Base-by-base conservation (phyloP, 1,284 basidiomycete genomes). In the Ustilago nuda region DNA sequence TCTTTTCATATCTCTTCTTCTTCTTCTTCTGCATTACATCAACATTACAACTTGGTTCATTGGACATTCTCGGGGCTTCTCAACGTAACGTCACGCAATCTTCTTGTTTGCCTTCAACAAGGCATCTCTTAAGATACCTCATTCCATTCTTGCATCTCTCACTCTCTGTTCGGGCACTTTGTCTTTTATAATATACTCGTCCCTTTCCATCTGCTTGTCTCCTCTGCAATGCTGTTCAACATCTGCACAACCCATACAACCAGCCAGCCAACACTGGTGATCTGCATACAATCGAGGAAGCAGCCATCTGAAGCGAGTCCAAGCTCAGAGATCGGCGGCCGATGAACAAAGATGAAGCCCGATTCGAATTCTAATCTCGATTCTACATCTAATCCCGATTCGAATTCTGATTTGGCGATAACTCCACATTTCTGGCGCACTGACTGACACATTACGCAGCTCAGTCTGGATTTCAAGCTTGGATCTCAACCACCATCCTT, bases 61-160 rank as follows among this genome's bases (percentile, higher is more conserved):
- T 50, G 69, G 70, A 76, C 69, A 76, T 56, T 72, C 60, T 52
- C 61, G 65, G 73, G 61, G 65, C 68, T 52, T 63, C 60, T 72
- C 66, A 68, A 68, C 64, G 69, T 56, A 76, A 76, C 68, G 65
- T 71, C 72, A 75, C 60, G 72, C 72, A 75, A 52, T 56, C 55
- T 56, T 51, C 51, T 27, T 53, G 13, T 36, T 69, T 76, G 69
- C 74, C 72, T 76, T 76, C 74, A 76, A 76, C 74, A 76, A 72
- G 33, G 74, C 74, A 72, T 72, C 33, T 27, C 13, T 43, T 50
- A 39, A 62, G 56, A 72, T 72, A 72, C 73, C 64, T 71, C 27
- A 35, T 61, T 55, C 51, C 58, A 50, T n/a, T 32, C 27, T 30
- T 51, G 61, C 58, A 58, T 54, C 32, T 56, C 55, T 19, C 43